Evolutionary conservation across 192 early-diverging fungal species (phyloP).

Genomic region (Fimicolochytrium jonesii): DNA sequence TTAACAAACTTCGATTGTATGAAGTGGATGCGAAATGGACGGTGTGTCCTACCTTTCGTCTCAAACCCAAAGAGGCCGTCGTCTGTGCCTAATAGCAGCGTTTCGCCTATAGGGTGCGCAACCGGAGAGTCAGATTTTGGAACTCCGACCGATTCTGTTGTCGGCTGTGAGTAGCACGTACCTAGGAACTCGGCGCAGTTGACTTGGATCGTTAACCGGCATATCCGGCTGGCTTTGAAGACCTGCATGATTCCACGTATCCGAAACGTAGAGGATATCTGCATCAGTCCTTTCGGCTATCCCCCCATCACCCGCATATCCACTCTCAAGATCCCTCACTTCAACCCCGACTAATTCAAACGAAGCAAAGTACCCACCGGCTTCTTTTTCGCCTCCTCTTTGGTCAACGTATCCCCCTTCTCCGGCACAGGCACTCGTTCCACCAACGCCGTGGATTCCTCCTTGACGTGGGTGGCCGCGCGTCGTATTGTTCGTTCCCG

Average conservation of each 20-base stretch:
- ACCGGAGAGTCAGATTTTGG: background rate
- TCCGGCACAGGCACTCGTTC: constrained; percentile 2
- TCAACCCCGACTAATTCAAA: background rate
- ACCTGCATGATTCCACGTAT: constrained; percentile 17
- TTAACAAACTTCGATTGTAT: background rate
- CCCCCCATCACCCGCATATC: background rate
- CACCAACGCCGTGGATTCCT: constrained; percentile 19
- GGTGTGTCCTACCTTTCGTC: constrained; percentile 25
- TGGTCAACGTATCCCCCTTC: background rate
- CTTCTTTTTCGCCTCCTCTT: background rate
- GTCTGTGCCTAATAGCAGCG: constrained; percentile 53
- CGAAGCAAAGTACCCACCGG: background rate
- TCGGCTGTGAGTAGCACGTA: constrained; percentile 11
- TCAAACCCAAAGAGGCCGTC: constrained; percentile 54
- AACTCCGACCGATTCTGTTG: background rate
- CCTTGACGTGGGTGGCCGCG: constrained; percentile 7
- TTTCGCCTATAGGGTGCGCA: constrained; percentile 23
- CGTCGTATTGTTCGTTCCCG: background rate
- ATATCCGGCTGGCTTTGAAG: constrained; percentile 48
- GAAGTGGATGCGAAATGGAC: background rate
- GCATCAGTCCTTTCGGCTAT: no score
- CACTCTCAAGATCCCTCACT: background rate
- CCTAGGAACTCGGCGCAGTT: constrained; percentile 52
- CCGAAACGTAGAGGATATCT: background rate
- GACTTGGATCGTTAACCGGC: constrained; percentile 44